These are phyloP conservation scores for Tetrapisispora namnaoensis DNA, from an alignment of 805 yeast species.

Conservation along the genomic window DNA sequence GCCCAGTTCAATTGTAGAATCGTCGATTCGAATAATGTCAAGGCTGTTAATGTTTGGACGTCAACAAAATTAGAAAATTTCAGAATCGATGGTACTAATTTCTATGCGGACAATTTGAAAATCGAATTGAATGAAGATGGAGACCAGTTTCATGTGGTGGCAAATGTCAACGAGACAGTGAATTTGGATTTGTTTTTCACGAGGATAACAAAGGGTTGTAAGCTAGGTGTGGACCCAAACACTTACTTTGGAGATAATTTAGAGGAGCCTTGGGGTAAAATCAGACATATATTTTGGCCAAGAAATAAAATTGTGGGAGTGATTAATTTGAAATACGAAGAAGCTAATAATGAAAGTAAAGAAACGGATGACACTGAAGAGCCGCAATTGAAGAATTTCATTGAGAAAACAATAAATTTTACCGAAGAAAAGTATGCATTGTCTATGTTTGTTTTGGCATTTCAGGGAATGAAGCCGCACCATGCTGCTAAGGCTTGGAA, in stretches of 20 bases:
- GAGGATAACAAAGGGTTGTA: constrained; percentile 66
- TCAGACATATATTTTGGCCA: constrained; percentile 98
- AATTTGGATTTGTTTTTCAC: constrained; percentile 58
- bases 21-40: constrained; percentile 32
- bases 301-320: constrained; percentile 65
- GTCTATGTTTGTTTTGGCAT: constrained; percentile 88
- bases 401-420: constrained; percentile 18
- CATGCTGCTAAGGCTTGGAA: constrained; percentile 98
- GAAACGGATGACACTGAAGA: constrained; percentile 4
- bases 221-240: constrained; percentile 81
- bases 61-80: constrained; percentile 82
- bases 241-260: constrained; percentile 80
- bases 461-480: constrained; percentile 99
- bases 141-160: constrained; percentile 43
- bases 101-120: constrained; percentile 64
- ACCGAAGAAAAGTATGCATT: constrained; percentile 23
- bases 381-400: constrained; percentile 10
- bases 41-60: constrained; percentile 55
- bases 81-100: constrained; percentile 60
- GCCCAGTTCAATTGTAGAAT: constrained; percentile 92
- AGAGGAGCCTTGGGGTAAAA: constrained; percentile 88
- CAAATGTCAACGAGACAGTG: constrained; percentile 60
- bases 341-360: constrained; percentile 5
- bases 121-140: constrained; percentile 51
- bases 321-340: constrained; percentile 35